Evolutionary conservation across 805 yeast species (phyloP).

Genomic region (Zygoascus flipseniorum): DNA sequence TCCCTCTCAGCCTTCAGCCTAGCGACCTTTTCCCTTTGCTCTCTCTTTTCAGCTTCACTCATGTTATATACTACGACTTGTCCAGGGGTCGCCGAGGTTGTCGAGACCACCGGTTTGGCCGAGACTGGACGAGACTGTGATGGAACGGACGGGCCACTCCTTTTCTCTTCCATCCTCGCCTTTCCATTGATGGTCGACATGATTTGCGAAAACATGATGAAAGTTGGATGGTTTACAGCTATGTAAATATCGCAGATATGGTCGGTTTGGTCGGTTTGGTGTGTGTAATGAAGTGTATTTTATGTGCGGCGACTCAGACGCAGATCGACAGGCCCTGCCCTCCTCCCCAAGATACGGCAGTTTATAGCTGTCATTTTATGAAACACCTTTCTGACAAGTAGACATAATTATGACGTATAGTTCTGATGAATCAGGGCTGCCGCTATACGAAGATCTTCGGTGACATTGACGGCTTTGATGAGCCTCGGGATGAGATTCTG

Average conservation of each 20-base stretch:
- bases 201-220: conserved; percentile 23
- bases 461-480: background rate
- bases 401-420: background rate
- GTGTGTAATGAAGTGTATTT: no score
- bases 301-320: no score
- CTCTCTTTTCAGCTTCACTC: conserved; percentile 15
- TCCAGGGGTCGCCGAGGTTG: background rate
- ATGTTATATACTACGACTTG: conserved; percentile 3
- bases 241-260: no score
- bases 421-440: background rate
- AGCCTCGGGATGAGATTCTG: background rate
- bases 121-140: background rate
- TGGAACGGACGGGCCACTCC: background rate
- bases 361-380: no score
- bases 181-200: conserved; percentile 17
- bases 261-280: no score
- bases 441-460: background rate
- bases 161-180: background rate
- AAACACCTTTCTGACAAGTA: no score
- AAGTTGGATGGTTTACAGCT: background rate
- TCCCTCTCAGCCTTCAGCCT: conserved; percentile 24
- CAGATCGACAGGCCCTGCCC: no score
- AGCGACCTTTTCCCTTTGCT: conserved; percentile 18
- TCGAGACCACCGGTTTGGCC: background rate
- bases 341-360: no score